A percentile compares a stretch with the other conserved stretches of the same genome.
These are phyloP conservation scores for Neofusicoccum kwambonambiense DNA, from an alignment of 2,329 filamentous ascomycete genomes.

Conservation along the genomic window DNA sequence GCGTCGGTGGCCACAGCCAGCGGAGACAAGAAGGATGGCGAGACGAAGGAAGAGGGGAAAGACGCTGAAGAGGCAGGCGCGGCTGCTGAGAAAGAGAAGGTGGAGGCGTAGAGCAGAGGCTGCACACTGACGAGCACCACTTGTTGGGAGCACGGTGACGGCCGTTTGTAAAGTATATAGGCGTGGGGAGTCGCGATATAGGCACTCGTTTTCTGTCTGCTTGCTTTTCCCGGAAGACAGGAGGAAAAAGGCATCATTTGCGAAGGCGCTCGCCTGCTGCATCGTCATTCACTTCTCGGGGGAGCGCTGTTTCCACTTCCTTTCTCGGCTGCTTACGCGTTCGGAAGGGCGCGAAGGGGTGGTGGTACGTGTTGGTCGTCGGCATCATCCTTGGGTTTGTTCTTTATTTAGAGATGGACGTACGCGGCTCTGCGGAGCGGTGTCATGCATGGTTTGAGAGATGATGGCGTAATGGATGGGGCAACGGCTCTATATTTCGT, in stretches of 20 bases:
- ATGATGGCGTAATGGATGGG: neutral
- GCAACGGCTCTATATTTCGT: neutral
- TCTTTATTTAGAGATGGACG: neutral
- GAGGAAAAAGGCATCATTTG: neutral
- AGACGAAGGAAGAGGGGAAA: neutral
- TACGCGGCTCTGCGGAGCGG: slow-evolving; percentile 1
- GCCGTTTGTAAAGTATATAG: slow-evolving; percentile 1
- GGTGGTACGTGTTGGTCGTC: neutral
- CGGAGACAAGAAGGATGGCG: neutral
- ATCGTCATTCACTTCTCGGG: neutral
- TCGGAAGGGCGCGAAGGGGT: neutral
- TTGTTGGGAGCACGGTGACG: neutral
- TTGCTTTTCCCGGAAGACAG: neutral
- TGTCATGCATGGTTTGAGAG: neutral
- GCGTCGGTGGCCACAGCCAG: neutral
- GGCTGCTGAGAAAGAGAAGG: neutral
- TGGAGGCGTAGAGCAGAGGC: neutral
- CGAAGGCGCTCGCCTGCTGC: neutral
- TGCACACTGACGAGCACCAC: neutral
- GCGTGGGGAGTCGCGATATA: neutral
- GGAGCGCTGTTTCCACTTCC: neutral
- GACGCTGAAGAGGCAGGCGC: neutral
- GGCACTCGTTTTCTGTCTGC: neutral
- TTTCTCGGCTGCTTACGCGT: neutral
- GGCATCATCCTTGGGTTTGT: neutral